Base-by-base conservation (phyloP, 2,329 filamentous ascomycete species). In the Didymella pinodella region DNA sequence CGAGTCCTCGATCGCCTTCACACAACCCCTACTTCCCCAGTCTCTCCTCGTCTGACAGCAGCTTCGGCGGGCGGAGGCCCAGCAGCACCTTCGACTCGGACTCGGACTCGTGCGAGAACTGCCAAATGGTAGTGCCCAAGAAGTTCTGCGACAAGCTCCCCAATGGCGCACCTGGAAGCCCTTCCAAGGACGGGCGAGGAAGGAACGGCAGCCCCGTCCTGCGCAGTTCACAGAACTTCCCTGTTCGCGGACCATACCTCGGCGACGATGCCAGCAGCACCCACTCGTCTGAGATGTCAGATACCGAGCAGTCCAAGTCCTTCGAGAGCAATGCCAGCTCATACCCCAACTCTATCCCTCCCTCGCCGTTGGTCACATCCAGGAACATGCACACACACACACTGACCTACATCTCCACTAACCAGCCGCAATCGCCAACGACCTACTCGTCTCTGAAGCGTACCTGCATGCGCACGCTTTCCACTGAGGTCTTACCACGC, bases 331-430 rank as follows among this genome's bases (percentile, higher is more conserved):
- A 38, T n/a, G 70, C 74, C 18, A 61, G 66, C 31, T 70, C 73
- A 10, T 74, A 69, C 41, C 68, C 74, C 12, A 67, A 70, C 58
- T 75, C 75, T 7, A 65, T 75, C 12, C 81, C 57, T 64, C 58
- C 78, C 16, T 84, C 82, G 11, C 73, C 75, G 50, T 63, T 78
- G 49, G 81, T 78, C 54, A 81, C 79, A 61, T 67, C 75, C 5
- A 67, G 68, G 47, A 67, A 68, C 56, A 70, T 70, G 61, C 85
- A 87, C 64, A 82, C 82, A 10, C 85, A 87, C 62, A 83, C 83
- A 20, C 70, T 86, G 48, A 86, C 82, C 61, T 87, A 86, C 69
- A 78, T 86, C 44, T 85, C 85, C n/a, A 81, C 84, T 32, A 83
- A 82, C 53, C 83, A 84, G 28, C 85, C 85, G 7, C 78, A 82